These are phyloP conservation scores for Jamesozyma hellenica DNA, from an alignment of 805 yeast species.

Conservation along the genomic window DNA sequence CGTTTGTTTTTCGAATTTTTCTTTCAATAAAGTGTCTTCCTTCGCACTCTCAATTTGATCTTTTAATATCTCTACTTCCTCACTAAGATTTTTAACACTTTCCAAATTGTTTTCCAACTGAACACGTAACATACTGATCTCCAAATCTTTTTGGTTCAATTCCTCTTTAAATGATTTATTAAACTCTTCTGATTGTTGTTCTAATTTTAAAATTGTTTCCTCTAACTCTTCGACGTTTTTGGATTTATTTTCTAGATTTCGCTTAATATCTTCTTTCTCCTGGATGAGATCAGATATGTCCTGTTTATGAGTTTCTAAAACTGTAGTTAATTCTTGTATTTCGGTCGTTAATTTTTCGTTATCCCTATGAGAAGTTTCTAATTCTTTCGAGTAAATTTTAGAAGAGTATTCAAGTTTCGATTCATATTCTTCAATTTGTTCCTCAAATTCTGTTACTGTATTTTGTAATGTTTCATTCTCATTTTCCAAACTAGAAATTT, in stretches of 20 bases:
- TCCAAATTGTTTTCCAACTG: conserved; percentile 21
- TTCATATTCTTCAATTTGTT: conserved; percentile 33
- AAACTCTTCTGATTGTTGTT: conserved; percentile 7
- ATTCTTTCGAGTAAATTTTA: conserved; percentile 34
- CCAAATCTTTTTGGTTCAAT: conserved; percentile 16
- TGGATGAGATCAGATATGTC: conserved; percentile 28
- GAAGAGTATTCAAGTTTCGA: conserved; percentile 30
- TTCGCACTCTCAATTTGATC: conserved; percentile 16
- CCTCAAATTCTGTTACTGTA: conserved; percentile 42
- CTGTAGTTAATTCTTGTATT: conserved; percentile 33
- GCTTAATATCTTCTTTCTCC: conserved; percentile 30
- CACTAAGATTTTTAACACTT: conserved; percentile 5
- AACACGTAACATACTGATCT: conserved; percentile 22
- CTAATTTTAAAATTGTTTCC: conserved; percentile 5
- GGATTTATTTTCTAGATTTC: conserved; percentile 14
- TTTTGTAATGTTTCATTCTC: conserved; percentile 42
- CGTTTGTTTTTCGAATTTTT: conserved; percentile 41
- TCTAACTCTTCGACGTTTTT: conserved; percentile 32
- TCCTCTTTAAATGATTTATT: conserved; percentile 10
- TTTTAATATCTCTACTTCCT: conserved; percentile 18
- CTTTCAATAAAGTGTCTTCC: conserved; percentile 15
- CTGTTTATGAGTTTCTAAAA: conserved; percentile 29
- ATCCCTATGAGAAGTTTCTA: conserved; percentile 11
- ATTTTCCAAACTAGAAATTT: conserved; percentile 38
- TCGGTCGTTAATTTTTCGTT: conserved; percentile 14